Evolutionary conservation across 345 rosid species (phyloP).

Genomic region (Cardamine chenopodiifolia): DNA sequence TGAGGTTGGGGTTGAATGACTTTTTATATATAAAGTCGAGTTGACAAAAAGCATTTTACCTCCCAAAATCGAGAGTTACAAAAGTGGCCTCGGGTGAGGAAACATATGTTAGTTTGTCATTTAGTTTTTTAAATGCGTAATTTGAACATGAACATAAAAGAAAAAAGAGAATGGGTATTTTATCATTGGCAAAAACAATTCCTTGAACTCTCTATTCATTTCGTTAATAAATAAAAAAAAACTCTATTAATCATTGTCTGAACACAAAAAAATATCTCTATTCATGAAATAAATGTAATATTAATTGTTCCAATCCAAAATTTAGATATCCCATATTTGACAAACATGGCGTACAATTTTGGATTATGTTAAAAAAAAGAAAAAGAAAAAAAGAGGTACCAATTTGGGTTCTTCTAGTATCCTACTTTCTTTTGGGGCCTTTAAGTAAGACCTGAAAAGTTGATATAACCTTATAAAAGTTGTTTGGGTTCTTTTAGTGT

Average conservation of each 20-base stretch:
- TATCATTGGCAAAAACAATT: slow-evolving; percentile 1
- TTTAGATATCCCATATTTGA: not conserved
- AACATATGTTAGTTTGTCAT: slow-evolving; percentile 28
- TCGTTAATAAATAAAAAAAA: not conserved
- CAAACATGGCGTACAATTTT: not conserved
- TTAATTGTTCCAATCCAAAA: not conserved
- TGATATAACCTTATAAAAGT: not conserved
- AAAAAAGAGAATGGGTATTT: not conserved
- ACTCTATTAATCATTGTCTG: not conserved
- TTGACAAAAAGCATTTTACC: slow-evolving; percentile 51
- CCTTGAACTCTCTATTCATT: not conserved
- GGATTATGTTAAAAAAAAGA: not conserved
- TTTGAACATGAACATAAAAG: slow-evolving; percentile 25
- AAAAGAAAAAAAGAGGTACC: not conserved
- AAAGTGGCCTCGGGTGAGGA: slow-evolving; percentile 42
- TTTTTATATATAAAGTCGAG: slow-evolving; percentile 35
- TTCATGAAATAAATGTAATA: not conserved
- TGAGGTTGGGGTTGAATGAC: slow-evolving; percentile 48
- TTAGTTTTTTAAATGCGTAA: slow-evolving; percentile 8
- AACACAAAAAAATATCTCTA: not conserved
- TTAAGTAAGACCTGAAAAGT: slow-evolving; percentile 1
- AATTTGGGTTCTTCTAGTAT: not conserved
- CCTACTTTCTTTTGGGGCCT: not conserved
- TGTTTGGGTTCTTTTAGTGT: not conserved
- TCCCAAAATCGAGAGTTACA: slow-evolving; percentile 30